A percentile compares a stretch with the other conserved stretches of the same genome.
Evolutionary conservation across 768 basidiomycete genomes (phyloP).

Genomic region (Nidularia pulvinata): DNA sequence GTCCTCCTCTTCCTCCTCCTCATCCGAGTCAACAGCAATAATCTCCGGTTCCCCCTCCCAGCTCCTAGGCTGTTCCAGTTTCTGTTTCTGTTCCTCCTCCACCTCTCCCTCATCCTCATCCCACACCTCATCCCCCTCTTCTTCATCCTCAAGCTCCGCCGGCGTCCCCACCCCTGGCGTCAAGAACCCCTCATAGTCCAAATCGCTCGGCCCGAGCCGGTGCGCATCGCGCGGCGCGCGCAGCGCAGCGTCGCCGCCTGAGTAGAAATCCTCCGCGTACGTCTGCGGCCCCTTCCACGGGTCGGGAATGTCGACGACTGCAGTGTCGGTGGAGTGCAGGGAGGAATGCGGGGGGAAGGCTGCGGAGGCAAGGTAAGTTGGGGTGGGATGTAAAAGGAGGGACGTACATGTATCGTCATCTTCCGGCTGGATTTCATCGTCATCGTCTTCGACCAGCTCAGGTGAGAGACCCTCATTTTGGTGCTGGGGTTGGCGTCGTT

Average conservation of each 20-base stretch:
- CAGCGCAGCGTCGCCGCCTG: conserved; percentile 20
- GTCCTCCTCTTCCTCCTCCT: too few relatives aligned
- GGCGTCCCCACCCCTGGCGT: conserved; percentile 20
- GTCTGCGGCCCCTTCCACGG: conserved; percentile 28
- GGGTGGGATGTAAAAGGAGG: not conserved
- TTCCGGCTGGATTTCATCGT: conserved; percentile 26
- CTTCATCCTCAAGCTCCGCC: conserved; percentile 8
- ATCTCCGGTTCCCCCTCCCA: not conserved
- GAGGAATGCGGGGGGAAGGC: conserved; percentile 16
- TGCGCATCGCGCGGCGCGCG: conserved; percentile 6
- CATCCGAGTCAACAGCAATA: not conserved
- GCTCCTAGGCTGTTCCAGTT: conserved; percentile 1
- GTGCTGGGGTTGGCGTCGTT: not conserved
- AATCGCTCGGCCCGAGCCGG: conserved; percentile 5
- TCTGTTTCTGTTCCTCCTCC: conserved; percentile 1
- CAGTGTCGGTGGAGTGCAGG: not conserved
- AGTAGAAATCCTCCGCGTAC: conserved; percentile 34
- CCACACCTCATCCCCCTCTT: not conserved
- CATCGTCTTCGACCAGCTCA: conserved; percentile 6
- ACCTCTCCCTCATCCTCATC: too few relatives aligned
- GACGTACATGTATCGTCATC: conserved; percentile 27
- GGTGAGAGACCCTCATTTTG: conserved; percentile 2
- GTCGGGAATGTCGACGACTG: conserved; percentile 25
- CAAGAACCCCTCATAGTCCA: conserved; percentile 11
- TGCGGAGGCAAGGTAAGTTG: conserved; percentile 10